Evolutionary conservation across 352 stramenopile species (phyloP), one percentile per base, ranked within the genome.

Genomic region (Phytopythium montanum): DNA sequence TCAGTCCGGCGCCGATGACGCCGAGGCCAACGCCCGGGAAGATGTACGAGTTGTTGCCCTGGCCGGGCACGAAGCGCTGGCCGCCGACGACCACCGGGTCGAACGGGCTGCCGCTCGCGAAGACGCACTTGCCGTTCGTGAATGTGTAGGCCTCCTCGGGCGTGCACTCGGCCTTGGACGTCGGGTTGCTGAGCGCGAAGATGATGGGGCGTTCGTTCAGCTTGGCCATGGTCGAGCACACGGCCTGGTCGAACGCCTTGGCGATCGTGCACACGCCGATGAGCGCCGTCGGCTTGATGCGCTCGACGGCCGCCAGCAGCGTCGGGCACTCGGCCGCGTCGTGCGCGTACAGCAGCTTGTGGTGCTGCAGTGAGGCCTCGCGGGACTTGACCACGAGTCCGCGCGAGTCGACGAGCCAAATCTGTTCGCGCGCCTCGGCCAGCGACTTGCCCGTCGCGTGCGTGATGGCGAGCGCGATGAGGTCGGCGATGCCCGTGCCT

Each of bases 21-120:
- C 92, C 96, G 5, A 99, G 81, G 25, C 94, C 96, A 57, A 99
- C 81, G 51, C 95, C 97, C 23, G 96, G 96, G 81, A 99, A 99
- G 64, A 99, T 92, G 75, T 98, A 99, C 70, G 96, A 92, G 76
- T 98, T 98, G 82, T 98, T 98, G 69, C 88, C 85, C 69, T 98
- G 92, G 42, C 86, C 85, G 29, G 91, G 92, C 49, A 93, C 75
- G 56, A 77, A 92, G 19, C 69, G 87, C 64, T 91, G 79, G 54
- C 88, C 94, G 61, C 97, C 87, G 56, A 97, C 79, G 64, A 87
- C 67, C 8, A 99, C 92, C 7, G 94, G 90, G 72, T 98, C 92
- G 78, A 99, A 99, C 19, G 96, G 96, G 42, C 83, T 97, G 46
- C 97, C 97, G 57, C 84, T 97, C 21, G 96, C 97, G 79, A 99